Evolutionary conservation across 768 basidiomycete genomes (phyloP).

Genomic region (Termitomyces sp.): DNA sequence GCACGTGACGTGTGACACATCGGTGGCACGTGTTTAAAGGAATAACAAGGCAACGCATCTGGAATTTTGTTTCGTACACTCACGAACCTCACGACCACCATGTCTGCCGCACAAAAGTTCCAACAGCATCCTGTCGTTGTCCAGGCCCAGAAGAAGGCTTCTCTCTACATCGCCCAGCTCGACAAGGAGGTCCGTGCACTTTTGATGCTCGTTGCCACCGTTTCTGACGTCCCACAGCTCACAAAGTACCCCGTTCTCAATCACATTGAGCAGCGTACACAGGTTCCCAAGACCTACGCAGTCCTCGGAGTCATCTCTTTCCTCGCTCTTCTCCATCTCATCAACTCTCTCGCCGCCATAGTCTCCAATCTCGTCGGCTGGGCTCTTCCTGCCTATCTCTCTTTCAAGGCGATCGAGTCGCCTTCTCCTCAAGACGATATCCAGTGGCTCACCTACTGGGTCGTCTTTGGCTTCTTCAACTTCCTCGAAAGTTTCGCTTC

Average conservation of each 20-base stretch:
- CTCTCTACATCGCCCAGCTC: conserved; percentile 81
- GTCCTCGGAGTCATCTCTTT: conserved; percentile 71
- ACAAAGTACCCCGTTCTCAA: conserved; percentile 84
- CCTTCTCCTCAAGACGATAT: conserved; percentile 82
- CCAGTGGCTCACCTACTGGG: conserved; percentile 99
- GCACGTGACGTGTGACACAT: conserved; percentile 15
- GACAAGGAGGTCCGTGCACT: conserved; percentile 85
- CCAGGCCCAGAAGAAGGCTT: conserved; percentile 81
- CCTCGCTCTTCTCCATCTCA: conserved; percentile 69
- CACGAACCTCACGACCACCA: conserved; percentile 28
- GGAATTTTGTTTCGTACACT: conserved; percentile 18
- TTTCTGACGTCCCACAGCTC: conserved; percentile 40
- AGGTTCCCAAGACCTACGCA: conserved; percentile 89
- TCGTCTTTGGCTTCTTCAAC: conserved; percentile 91
- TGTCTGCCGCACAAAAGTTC: conserved; percentile 80
- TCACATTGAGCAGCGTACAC: conserved; percentile 84
- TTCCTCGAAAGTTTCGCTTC: conserved; percentile 86
- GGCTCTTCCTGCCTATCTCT: conserved; percentile 92
- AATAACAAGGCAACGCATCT: conserved; percentile 18
- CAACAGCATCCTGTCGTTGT: conserved; percentile 85
- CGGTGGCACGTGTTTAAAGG: conserved; percentile 19
- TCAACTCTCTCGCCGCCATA: conserved; percentile 90
- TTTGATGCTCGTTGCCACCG: background rate
- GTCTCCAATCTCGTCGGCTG: conserved; percentile 95
- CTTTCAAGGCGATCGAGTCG: conserved; percentile 89